These are phyloP conservation scores for Citrus medica DNA, from an alignment of 345 rosid genomes.

Conservation along the genomic window DNA sequence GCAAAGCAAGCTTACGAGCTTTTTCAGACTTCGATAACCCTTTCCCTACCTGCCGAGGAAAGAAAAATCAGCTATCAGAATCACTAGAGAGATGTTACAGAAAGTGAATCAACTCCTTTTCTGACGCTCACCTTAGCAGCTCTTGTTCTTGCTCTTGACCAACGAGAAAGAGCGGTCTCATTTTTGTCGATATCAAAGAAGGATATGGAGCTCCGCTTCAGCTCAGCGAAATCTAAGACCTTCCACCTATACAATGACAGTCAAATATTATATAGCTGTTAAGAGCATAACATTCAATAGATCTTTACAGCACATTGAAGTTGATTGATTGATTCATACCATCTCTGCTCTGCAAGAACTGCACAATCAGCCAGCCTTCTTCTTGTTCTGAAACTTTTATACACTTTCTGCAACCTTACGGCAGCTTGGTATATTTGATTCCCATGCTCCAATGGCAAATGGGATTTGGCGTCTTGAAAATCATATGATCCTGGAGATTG, in stretches of 20 bases:
- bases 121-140: conserved; percentile 70
- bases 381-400: conserved; percentile 86
- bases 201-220: conserved; percentile 85
- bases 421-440: conserved; percentile 54
- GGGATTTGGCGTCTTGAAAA: conserved; percentile 3
- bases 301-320: not conserved
- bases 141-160: conserved; percentile 85
- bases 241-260: conserved; percentile 62
- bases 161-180: conserved; percentile 81
- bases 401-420: conserved; percentile 79
- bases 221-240: conserved; percentile 86
- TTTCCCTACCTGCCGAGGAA: conserved; percentile 66
- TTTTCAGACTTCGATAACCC: conserved; percentile 81
- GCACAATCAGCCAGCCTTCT: conserved; percentile 94
- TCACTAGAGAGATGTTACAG: not conserved
- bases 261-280: not conserved
- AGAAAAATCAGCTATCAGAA: not conserved
- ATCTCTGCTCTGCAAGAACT: conserved; percentile 88
- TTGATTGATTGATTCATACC: conserved; percentile 37
- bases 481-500: conserved; percentile 19
- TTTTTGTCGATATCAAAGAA: conserved; percentile 79
- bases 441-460: conserved; percentile 1
- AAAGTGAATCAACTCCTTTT: not conserved
- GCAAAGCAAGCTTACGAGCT: conserved; percentile 86
- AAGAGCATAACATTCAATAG: not conserved